Conservation (phyloP, 2,329 filamentous ascomycete genomes). For the Lasiodiplodia sp. region DNA sequence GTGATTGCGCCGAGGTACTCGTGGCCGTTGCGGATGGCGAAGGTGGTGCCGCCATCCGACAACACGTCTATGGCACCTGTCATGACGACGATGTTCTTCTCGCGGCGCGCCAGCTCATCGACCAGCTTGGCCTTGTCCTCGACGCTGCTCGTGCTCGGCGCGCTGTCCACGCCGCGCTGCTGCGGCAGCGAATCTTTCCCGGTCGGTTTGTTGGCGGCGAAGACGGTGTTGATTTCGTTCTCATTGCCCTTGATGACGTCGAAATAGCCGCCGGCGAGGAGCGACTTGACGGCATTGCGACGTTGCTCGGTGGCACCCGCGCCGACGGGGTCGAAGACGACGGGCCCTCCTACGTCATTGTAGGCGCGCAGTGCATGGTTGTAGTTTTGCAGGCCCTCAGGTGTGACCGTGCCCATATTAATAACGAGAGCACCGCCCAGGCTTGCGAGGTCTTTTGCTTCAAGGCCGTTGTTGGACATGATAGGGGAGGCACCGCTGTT, state of each 20-base stretch:
- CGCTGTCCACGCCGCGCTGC: conserved; percentile 87
- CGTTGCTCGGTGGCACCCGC: conserved; percentile 82
- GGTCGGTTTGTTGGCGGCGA: conserved; percentile 35
- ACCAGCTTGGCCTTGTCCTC: conserved; percentile 70
- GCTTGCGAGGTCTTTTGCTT: conserved; percentile 80
- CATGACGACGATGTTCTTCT: conserved; percentile 78
- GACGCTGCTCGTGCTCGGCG: conserved; percentile 57
- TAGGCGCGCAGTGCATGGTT: conserved; percentile 78
- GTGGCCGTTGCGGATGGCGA: conserved; percentile 79
- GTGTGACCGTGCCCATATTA: conserved; percentile 93
- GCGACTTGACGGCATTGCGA: conserved; percentile 71
- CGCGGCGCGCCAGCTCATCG: conserved; percentile 68
- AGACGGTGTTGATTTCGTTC: conserved; percentile 78
- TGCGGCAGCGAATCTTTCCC: conserved; percentile 42
- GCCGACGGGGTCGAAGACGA: conserved; percentile 89
- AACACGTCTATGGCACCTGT: conserved; percentile 82
- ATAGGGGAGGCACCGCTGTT: conserved; percentile 79
- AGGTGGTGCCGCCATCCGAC: conserved; percentile 74
- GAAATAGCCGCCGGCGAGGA: conserved; percentile 79
- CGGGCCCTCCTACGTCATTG: conserved; percentile 76
- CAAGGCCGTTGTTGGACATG: conserved; percentile 86
- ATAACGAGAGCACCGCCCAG: conserved; percentile 82
- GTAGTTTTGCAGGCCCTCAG: conserved; percentile 76
- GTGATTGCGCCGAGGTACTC: conserved; percentile 73
- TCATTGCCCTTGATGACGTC: conserved; percentile 95